Percentiles rank a stretch among this genome's conserved stretches.
Conservation (phyloP, 208 protist genomes). For the Trypanosoma melophagium region DNA sequence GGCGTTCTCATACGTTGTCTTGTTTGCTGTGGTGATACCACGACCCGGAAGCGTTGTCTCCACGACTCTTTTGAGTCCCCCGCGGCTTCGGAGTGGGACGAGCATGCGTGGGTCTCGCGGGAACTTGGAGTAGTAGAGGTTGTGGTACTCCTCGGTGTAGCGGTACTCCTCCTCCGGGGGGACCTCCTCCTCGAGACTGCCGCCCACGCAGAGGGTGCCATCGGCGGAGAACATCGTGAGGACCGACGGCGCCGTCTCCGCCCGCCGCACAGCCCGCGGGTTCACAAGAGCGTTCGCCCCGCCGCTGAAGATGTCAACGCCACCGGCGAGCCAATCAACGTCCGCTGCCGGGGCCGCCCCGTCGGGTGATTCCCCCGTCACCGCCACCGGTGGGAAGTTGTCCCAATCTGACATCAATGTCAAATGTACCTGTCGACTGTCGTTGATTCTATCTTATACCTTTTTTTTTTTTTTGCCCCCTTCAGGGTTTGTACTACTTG, state of each 20-base stretch:
- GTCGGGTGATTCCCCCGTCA: no score
- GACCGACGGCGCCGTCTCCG: constrained; percentile 78
- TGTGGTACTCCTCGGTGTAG: constrained; percentile 80
- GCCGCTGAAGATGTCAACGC: constrained; percentile 38
- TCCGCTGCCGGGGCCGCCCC: no score
- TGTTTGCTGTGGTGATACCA: constrained; percentile 1
- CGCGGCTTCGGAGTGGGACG: constrained; percentile 53
- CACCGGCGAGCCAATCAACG: constrained; percentile 26
- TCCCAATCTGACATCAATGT: constrained; percentile 1
- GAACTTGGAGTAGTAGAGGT: constrained; percentile 74
- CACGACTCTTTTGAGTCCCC: constrained; percentile 26
- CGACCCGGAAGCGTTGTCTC: constrained; percentile 13
- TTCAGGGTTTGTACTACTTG: no score
- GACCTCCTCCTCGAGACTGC: constrained; percentile 44
- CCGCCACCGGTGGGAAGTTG: no score
- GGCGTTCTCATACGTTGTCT: constrained; percentile 8
- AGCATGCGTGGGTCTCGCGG: constrained; percentile 83
- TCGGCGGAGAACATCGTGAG: constrained; percentile 58
- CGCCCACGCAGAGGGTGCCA: constrained; percentile 50
- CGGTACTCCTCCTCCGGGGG: constrained; percentile 76
- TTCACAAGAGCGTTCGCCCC: constrained; percentile 35
- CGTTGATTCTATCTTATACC: no score
- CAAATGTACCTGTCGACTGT: no score
- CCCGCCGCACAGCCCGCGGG: constrained; percentile 62
- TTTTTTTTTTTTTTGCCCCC: no score